phyloP scores from a whole-genome alignment of 1,284 basidiomycete species.

The Sporisorium sorghi region DNA sequence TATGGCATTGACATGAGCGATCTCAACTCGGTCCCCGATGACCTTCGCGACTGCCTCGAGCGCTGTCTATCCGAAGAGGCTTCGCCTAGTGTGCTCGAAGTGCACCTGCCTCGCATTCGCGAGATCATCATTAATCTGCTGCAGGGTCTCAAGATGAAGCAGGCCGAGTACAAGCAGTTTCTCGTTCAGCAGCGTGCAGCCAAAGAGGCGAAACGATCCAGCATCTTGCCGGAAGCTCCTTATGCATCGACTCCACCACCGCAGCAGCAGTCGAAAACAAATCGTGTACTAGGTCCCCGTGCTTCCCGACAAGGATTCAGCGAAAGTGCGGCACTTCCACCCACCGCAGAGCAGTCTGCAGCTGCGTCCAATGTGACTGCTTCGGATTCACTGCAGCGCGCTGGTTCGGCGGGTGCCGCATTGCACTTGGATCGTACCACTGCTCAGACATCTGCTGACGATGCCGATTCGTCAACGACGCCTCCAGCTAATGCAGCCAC shows the following conservation, averaged over 20 bases:
- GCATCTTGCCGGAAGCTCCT: constrained; percentile 15
- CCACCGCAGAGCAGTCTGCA: constrained; percentile 3
- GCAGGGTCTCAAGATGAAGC: constrained; percentile 90
- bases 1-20: constrained; percentile 94
- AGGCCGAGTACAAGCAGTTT: constrained; percentile 77
- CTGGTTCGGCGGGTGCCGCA: constrained; percentile 36
- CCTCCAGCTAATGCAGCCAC: constrained; percentile 7
- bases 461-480: constrained; percentile 17
- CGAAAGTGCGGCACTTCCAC: constrained; percentile 11
- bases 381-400: constrained; percentile 35
- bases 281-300: constrained; percentile 30
- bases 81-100: constrained; percentile 83
- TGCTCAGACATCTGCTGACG: too few species aligned
- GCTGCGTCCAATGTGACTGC: not conserved
- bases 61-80: constrained; percentile 90
- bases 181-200: constrained; percentile 54
- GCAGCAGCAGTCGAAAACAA: constrained; percentile 5
- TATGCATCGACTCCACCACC: constrained; percentile 23
- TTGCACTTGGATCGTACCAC: constrained; percentile 20
- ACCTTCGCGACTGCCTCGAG: constrained; percentile 88
- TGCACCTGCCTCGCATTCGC: constrained; percentile 90
- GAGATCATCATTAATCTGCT: constrained; percentile 91
- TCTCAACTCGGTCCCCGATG: constrained; percentile 86
- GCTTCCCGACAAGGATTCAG: constrained; percentile 46
- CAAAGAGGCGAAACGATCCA: constrained; percentile 32